phyloP scores from a whole-genome alignment of 768 basidiomycete genomes.

The Chalciporus pseudorubinellus region DNA sequence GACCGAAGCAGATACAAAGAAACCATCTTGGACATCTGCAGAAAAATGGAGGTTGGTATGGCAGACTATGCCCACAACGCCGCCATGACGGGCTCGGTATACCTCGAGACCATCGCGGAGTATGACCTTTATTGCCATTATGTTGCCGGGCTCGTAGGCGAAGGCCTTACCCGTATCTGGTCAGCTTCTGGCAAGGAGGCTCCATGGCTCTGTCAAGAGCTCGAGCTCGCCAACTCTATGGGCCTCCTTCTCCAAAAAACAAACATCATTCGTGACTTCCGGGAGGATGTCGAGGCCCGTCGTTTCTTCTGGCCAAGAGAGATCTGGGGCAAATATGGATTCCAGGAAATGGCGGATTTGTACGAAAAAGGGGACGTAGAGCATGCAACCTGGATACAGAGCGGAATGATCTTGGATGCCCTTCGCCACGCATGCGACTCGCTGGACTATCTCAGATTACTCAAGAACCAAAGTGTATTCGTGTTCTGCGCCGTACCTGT shows the following conservation, averaged over 20 bases:
- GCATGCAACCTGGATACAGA: slow-evolving; percentile 77
- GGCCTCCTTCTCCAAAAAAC: slow-evolving; percentile 97
- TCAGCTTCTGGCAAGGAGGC: slow-evolving; percentile 82
- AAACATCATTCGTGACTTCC: slow-evolving; percentile 94
- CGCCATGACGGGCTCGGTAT: slow-evolving; percentile 63
- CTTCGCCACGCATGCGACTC: slow-evolving; percentile 80
- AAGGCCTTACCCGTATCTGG: slow-evolving; percentile 89
- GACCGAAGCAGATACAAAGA: slow-evolving; percentile 55
- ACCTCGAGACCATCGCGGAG: slow-evolving; percentile 73
- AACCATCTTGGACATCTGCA: slow-evolving; percentile 78
- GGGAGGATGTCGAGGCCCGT: slow-evolving; percentile 82
- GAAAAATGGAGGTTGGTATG: slow-evolving; percentile 94
- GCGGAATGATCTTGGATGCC: slow-evolving; percentile 87
- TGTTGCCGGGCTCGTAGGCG: slow-evolving; percentile 96
- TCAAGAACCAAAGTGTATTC: slow-evolving; percentile 91
- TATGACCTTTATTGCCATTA: slow-evolving; percentile 99
- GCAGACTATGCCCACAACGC: slow-evolving; percentile 90
- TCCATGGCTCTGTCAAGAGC: slow-evolving; percentile 68
- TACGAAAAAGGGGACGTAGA: slow-evolving; percentile 52
- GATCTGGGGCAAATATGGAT: slow-evolving; percentile 82
- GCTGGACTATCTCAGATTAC: slow-evolving; percentile 83
- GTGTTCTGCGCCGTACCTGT: slow-evolving; percentile 95
- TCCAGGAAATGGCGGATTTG: slow-evolving; percentile 70
- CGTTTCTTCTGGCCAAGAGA: slow-evolving; percentile 95
- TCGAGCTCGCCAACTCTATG: slow-evolving; percentile 90